These are phyloP conservation scores for Aspergillus sparsus DNA, from an alignment of 495 filamentous ascomycete species.

Conservation along the genomic window DNA sequence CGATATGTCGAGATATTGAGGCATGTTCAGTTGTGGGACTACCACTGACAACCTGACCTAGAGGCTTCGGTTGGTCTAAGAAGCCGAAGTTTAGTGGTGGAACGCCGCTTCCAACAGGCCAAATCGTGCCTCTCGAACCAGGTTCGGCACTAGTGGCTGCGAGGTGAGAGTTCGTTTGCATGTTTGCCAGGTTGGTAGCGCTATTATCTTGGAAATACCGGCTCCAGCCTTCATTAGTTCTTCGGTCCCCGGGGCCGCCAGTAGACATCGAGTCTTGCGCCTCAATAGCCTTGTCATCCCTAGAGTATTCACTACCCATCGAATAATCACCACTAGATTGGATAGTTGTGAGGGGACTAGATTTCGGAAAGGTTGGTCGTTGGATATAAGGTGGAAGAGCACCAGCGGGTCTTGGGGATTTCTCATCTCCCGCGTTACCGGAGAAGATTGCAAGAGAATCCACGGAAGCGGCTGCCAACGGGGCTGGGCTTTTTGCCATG, in stretches of 20 bases:
- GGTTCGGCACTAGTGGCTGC: background rate
- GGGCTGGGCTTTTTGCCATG: constrained; percentile 45
- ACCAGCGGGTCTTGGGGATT: constrained; percentile 32
- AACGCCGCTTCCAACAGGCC: constrained; percentile 37
- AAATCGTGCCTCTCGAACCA: constrained; percentile 39
- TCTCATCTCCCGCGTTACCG: constrained; percentile 43
- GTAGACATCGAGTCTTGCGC: constrained; percentile 18
- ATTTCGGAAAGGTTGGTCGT: constrained; percentile 23
- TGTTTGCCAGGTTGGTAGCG: constrained; percentile 41
- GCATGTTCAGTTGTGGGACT: constrained; percentile 67
- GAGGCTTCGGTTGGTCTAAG: constrained; percentile 43
- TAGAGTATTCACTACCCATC: constrained; percentile 29
- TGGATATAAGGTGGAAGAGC: constrained; percentile 29
- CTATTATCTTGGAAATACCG: constrained; percentile 59
- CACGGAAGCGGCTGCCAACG: constrained; percentile 47
- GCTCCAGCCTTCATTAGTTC: constrained; percentile 60
- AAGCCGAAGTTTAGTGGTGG: constrained; percentile 40
- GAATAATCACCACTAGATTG: constrained; percentile 34
- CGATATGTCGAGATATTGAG: constrained; percentile 38
- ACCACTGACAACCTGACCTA: constrained; percentile 59
- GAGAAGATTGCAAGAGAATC: constrained; percentile 48
- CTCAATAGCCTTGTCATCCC: constrained; percentile 28
- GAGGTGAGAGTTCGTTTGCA: constrained; percentile 17
- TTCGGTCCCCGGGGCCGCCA: constrained; percentile 46
- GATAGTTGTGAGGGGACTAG: constrained; percentile 39